Percentiles rank a stretch among this genome's conserved stretches.
Evolutionary conservation across 2,329 filamentous ascomycete genomes (phyloP).

Genomic region (Hirsutella minnesotensis): DNA sequence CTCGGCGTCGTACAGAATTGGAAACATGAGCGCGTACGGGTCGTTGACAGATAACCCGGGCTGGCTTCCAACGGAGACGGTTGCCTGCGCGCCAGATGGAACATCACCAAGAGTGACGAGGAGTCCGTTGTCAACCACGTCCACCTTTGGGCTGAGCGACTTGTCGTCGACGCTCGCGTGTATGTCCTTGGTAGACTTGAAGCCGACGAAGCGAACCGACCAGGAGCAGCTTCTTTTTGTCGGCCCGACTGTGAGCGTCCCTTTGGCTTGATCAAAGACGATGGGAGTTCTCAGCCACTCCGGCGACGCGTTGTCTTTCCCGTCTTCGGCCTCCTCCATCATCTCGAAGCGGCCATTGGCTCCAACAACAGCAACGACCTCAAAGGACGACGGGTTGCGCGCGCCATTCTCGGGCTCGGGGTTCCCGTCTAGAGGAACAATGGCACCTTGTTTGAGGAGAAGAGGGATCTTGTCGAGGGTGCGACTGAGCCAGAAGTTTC

Average conservation of each 20-base stretch:
- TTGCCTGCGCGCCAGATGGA: slow-evolving; percentile 2
- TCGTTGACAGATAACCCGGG: slow-evolving; percentile 8
- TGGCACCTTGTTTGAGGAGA: slow-evolving; percentile 42
- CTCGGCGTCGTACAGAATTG: slow-evolving; percentile 9
- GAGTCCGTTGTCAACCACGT: not conserved
- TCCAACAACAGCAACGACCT: slow-evolving; percentile 36
- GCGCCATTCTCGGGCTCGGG: slow-evolving; percentile 33
- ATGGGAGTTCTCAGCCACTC: slow-evolving; percentile 6
- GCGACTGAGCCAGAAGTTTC: slow-evolving; percentile 39
- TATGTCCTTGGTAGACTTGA: not conserved
- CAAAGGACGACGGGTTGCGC: slow-evolving; percentile 31
- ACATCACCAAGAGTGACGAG: slow-evolving; percentile 5
- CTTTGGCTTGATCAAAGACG: slow-evolving; percentile 4
- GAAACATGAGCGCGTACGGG: slow-evolving; percentile 5
- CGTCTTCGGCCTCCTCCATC: slow-evolving; percentile 6
- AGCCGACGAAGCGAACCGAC: slow-evolving; percentile 6
- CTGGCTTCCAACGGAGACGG: slow-evolving; percentile 5
- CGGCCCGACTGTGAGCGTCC: slow-evolving; percentile 3
- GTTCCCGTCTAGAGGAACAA: slow-evolving; percentile 40
- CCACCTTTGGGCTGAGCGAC: not conserved
- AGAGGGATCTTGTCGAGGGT: slow-evolving; percentile 37
- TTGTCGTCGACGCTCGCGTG: not conserved
- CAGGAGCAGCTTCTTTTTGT: slow-evolving; percentile 1
- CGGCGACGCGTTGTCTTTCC: not conserved
- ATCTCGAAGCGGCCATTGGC: slow-evolving; percentile 30